Evolutionary conservation across 805 yeast genomes (phyloP).

Genomic region (Cyberlindnera misumaiensis): DNA sequence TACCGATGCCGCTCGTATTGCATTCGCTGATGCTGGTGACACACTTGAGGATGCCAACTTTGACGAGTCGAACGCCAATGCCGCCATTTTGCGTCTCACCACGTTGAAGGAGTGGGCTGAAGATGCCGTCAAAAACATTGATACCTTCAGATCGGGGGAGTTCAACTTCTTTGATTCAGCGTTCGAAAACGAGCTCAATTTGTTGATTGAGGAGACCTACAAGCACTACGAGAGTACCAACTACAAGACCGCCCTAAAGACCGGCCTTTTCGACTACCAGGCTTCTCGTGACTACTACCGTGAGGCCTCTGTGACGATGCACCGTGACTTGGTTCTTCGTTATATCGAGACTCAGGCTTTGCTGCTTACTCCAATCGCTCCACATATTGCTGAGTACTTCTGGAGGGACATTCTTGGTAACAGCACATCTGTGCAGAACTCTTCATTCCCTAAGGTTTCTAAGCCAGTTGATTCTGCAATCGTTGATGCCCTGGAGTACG

Average conservation of each 20-base stretch:
- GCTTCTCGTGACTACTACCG: constrained; percentile 94
- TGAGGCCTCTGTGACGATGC: constrained; percentile 69
- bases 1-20: constrained; percentile 96
- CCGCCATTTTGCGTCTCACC: constrained; percentile 89
- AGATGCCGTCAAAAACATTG: constrained; percentile 42
- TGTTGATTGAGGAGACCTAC: constrained; percentile 66
- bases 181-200: constrained; percentile 90
- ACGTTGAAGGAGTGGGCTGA: constrained; percentile 96
- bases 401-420: constrained; percentile 77
- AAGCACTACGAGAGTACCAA: constrained; percentile 64
- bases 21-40: constrained; percentile 98
- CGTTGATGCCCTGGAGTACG: constrained; percentile 68
- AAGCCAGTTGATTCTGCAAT: constrained; percentile 56
- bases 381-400: constrained; percentile 89
- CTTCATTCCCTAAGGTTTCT: constrained; percentile 73
- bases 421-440: constrained; percentile 59
- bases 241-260: constrained; percentile 85
- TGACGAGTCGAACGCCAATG: constrained; percentile 94
- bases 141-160: constrained; percentile 47
- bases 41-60: constrained; percentile 96
- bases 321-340: constrained; percentile 68
- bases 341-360: constrained; percentile 85
- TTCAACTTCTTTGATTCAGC: constrained; percentile 73
- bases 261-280: constrained; percentile 90
- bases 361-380: constrained; percentile 86